These are phyloP conservation scores for Leishmania tarentolae DNA, from an alignment of 208 protist species.

Conservation along the genomic window DNA sequence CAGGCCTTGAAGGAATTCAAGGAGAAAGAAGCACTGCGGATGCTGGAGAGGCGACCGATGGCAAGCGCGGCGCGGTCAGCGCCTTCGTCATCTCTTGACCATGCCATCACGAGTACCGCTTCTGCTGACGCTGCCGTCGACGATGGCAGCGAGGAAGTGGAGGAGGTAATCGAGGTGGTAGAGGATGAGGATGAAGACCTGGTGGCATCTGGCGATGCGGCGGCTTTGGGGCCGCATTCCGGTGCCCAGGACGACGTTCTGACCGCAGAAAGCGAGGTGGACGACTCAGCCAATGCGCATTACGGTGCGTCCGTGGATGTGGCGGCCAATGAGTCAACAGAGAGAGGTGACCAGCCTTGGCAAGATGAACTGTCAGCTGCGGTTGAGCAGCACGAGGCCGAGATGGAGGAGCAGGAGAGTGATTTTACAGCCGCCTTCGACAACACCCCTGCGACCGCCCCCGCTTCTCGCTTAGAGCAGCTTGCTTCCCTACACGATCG, in stretches of 20 bases:
- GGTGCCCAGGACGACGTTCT: constrained; percentile 8
- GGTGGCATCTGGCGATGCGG: constrained; percentile 19
- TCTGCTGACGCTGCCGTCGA: constrained; percentile 10
- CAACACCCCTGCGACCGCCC: constrained; percentile 19
- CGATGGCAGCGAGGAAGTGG: constrained; percentile 22
- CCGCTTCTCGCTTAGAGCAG: constrained; percentile 29
- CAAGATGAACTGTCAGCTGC: constrained; percentile 31
- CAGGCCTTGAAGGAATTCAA: constrained; percentile 42
- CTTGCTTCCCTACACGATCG: constrained; percentile 39
- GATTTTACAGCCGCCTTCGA: constrained; percentile 23
- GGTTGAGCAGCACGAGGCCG: constrained; percentile 36
- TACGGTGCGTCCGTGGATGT: not conserved
- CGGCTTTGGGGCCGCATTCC: not conserved
- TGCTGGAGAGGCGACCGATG: constrained; percentile 9
- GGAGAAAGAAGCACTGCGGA: constrained; percentile 27
- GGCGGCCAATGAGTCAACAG: not conserved
- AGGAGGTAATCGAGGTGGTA: constrained; percentile 39
- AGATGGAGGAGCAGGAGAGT: constrained; percentile 28
- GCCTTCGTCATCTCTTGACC: not conserved
- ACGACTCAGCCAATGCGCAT: constrained; percentile 10
- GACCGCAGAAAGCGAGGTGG: constrained; percentile 10
- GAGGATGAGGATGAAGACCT: constrained; percentile 34
- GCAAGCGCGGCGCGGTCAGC: not conserved
- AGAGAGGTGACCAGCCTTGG: constrained; percentile 13
- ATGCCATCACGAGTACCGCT: not conserved